Conservation (phyloP, 1,139 yeast species). For the Hansenula sp. region DNA sequence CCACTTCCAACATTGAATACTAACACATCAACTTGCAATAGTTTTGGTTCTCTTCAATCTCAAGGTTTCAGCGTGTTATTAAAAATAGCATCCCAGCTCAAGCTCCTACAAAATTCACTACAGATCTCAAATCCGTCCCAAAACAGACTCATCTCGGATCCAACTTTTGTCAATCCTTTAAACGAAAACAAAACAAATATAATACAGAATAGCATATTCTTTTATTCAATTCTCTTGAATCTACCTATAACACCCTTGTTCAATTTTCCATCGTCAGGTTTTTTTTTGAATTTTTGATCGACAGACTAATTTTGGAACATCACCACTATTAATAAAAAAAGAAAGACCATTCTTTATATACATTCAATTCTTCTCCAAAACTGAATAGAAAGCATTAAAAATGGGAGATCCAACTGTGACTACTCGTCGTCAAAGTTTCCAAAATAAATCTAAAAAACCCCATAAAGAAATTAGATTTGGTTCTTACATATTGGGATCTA, state of each 20-base stretch:
- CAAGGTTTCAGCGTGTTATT: not conserved
- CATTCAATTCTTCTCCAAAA: not conserved
- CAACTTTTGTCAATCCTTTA: conserved; percentile 3
- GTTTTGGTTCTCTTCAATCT: not conserved
- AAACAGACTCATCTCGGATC: not conserved
- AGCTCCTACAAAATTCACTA: too few species aligned
- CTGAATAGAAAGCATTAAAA: not conserved
- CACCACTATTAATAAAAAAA: not conserved
- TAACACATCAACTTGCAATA: not conserved
- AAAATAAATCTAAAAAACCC: conserved; percentile 9
- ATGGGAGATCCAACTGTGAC: conserved; percentile 13
- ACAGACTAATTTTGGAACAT: not conserved
- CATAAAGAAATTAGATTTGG: conserved; percentile 63
- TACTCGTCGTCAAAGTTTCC: conserved; percentile 23
- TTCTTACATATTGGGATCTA: conserved; percentile 82
- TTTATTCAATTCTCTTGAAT: too few species aligned
- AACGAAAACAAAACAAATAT: not conserved
- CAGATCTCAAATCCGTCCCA: too few species aligned
- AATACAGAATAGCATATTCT: too few species aligned
- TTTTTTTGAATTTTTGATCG: not conserved
- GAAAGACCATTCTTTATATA: not conserved
- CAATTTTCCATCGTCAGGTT: not conserved
- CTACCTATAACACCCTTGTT: not conserved
- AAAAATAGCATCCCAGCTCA: too few species aligned
- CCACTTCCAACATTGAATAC: too few species aligned